Conservation (phyloP, 768 basidiomycete species). For the Suillus tomentosus region DNA sequence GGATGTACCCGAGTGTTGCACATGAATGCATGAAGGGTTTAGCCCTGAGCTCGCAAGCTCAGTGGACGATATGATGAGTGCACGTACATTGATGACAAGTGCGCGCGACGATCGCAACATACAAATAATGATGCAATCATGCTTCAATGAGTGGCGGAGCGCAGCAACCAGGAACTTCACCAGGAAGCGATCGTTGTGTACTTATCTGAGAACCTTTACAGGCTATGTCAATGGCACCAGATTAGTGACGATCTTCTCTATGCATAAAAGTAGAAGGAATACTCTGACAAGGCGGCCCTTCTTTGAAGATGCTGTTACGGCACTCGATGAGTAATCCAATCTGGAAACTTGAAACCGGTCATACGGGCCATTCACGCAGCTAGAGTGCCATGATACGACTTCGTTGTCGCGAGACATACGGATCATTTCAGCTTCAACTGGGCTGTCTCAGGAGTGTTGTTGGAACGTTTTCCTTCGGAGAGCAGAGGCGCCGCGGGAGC, state of each 20-base stretch:
- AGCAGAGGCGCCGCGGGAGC: not conserved
- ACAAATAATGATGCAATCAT: not conserved
- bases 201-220: not conserved
- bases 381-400: not conserved
- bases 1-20: not conserved
- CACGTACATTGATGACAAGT: not conserved
- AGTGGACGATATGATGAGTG: not conserved
- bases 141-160: not conserved
- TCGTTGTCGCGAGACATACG: not conserved
- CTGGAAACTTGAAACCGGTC: not conserved
- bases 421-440: not conserved
- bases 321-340: not conserved
- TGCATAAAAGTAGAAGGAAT: not conserved
- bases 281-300: not conserved
- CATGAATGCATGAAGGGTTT: not conserved
- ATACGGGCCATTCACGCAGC: not conserved
- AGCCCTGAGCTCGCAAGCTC: not conserved
- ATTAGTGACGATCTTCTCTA: not conserved
- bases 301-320: not conserved
- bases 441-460: not conserved
- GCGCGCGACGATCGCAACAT: not conserved
- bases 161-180: not conserved
- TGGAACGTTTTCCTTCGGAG: not conserved
- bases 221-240: not conserved
- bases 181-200: not conserved